Evolutionary conservation across 2,329 filamentous ascomycete species (phyloP), one percentile per base, ranked within the genome.

Genomic region (Drechslerella coelobrocha): DNA sequence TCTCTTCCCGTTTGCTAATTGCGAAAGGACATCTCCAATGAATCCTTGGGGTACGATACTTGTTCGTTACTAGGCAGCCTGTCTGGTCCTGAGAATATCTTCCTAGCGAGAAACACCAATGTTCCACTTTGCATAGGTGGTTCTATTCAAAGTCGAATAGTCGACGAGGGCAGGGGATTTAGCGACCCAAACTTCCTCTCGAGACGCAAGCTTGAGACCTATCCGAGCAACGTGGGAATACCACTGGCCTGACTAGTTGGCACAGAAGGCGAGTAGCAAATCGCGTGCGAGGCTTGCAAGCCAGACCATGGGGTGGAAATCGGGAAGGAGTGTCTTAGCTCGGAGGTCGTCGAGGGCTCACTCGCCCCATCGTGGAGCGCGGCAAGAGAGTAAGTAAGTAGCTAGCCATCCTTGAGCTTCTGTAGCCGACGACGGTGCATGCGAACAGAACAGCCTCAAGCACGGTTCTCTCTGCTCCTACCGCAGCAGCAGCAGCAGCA

Each of bases 91-190:
- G 55, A 50, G 56, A 69, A 61, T 69, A 62, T 56, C 50, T 62
- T 69, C 65, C 65, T 61, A 69, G 65, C 65, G 65, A 69, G 65
- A 69, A 47, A 62, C 57, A 56, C 57, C 27, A 53, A 21, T 61
- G 56, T 55, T 68, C 50, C 57, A 69, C 52, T 37, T 69, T 45
- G 23, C 52, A 21, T 26, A 27, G 23, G 23, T 19, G 7, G n/a
- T n/a, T 48, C 43, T 34, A 7, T 6, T 47, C 37, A 29, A 54
- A 45, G 12, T 60, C 51, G 55, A 61, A 55, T 60, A 56, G 63
- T 61, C 55, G 63, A 68, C 63, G 63, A 68, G 63, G 63, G 63
- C 56, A 68, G 34, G 51, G 63, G 55, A 56, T 68, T 68, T 68
- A 68, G 63, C 63, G 63, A 68, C 63, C 63, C 63, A 68, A 68